Evolutionary conservation across 2,329 filamentous ascomycete species (phyloP).

Genomic region (Botryotinia narcissicola): DNA sequence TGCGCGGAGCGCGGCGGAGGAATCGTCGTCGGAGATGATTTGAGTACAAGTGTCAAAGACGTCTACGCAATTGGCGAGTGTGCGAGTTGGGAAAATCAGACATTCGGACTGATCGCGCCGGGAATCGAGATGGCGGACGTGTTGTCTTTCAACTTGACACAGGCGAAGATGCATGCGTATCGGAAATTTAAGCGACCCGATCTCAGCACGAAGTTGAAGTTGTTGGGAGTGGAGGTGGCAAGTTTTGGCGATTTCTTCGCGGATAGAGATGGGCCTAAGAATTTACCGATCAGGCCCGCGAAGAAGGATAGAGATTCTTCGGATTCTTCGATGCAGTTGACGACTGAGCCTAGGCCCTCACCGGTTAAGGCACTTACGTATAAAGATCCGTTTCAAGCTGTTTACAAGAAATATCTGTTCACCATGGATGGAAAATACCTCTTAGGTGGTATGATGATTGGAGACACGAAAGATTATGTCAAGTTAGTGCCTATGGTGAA

Average conservation of each 20-base stretch:
- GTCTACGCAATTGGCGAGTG: slow-evolving; percentile 91
- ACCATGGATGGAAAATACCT: slow-evolving; percentile 86
- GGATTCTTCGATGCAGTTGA: slow-evolving; percentile 48
- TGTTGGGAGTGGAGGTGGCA: slow-evolving; percentile 86
- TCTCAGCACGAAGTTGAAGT: slow-evolving; percentile 86
- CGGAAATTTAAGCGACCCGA: slow-evolving; percentile 77
- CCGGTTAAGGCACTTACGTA: slow-evolving; percentile 82
- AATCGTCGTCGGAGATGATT: slow-evolving; percentile 56
- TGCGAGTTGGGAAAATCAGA: slow-evolving; percentile 83
- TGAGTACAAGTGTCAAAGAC: slow-evolving; percentile 68
- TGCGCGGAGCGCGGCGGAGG: slow-evolving; percentile 72
- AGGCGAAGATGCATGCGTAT: slow-evolving; percentile 68
- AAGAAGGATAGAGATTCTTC: slow-evolving; percentile 44
- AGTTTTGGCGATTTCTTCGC: slow-evolving; percentile 95
- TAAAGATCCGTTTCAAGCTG: slow-evolving; percentile 80
- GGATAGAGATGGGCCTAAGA: slow-evolving; percentile 76
- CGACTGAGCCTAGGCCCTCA: slow-evolving; percentile 53
- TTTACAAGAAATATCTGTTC: slow-evolving; percentile 94
- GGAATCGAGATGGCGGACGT: slow-evolving; percentile 93
- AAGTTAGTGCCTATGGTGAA: slow-evolving; percentile 87
- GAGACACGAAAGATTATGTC: slow-evolving; percentile 85
- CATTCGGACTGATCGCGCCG: slow-evolving; percentile 84
- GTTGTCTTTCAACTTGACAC: slow-evolving; percentile 85
- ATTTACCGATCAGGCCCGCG: slow-evolving; percentile 60
- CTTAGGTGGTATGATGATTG: slow-evolving; percentile 96